Percentiles rank a stretch among this genome's conserved stretches.
phyloP scores from a whole-genome alignment of 2,329 filamentous ascomycete species.

The Diaporthe sp. region DNA sequence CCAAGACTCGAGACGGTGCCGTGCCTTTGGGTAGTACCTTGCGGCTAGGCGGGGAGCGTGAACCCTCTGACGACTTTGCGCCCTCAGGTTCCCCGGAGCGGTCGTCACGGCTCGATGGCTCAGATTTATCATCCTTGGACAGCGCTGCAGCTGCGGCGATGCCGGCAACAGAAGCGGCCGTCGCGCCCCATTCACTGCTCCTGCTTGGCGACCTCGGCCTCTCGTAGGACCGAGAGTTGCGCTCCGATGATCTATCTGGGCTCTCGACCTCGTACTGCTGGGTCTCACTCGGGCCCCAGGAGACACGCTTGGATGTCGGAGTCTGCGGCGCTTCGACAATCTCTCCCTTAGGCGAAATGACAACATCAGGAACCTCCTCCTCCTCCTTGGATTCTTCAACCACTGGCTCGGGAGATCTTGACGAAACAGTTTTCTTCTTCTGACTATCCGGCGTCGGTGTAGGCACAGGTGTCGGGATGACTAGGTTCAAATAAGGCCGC shows the following conservation, averaged over 20 bases:
- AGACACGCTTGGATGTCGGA: conserved; percentile 66
- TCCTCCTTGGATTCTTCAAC: conserved; percentile 40
- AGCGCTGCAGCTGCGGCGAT: conserved; percentile 51
- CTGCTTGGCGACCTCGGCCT: conserved; percentile 45
- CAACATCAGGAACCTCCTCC: conserved; percentile 49
- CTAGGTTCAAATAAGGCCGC: conserved; percentile 72
- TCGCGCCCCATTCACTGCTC: conserved; percentile 64
- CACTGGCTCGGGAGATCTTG: conserved; percentile 41
- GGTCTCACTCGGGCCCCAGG: conserved; percentile 75
- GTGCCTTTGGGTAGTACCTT: conserved; percentile 37
- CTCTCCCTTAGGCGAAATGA: conserved; percentile 58
- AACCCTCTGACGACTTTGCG: conserved; percentile 34
- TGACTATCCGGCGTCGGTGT: conserved; percentile 63
- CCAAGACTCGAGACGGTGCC: conserved; percentile 30
- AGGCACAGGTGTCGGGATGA: conserved; percentile 70
- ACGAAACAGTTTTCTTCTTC: conserved; percentile 47
- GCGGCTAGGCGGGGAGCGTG: conserved; percentile 38
- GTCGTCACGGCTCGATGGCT: conserved; percentile 35
- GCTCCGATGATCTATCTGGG: conserved; percentile 60
- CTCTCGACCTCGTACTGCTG: conserved; percentile 75
- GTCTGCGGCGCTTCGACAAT: conserved; percentile 58
- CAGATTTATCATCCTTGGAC: conserved; percentile 27
- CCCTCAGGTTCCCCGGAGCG: conserved; percentile 40
- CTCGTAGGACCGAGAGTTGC: conserved; percentile 51
- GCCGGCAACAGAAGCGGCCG: conserved; percentile 64